These are phyloP conservation scores for Chloris gayana DNA, from an alignment of 176 grass and related monocot genomes.

Conservation along the genomic window DNA sequence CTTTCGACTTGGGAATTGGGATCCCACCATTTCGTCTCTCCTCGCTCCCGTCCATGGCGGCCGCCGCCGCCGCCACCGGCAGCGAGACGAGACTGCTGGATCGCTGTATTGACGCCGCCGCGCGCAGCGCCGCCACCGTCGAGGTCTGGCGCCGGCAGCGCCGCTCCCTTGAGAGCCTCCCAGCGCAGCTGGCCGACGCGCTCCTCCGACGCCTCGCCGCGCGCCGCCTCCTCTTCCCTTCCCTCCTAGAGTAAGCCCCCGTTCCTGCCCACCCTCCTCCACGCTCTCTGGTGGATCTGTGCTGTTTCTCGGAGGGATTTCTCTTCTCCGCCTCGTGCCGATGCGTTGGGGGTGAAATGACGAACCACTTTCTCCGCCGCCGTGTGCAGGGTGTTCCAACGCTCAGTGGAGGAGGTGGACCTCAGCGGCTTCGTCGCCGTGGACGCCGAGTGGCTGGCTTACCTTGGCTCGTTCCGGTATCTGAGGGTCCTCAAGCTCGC, in stretches of 20 bases:
- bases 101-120: slow-evolving; percentile 68
- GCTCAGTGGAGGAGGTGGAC: slow-evolving; percentile 65
- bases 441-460: slow-evolving; percentile 80
- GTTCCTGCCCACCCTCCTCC: background rate
- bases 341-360: background rate
- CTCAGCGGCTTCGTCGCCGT: slow-evolving; percentile 55
- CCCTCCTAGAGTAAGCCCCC: slow-evolving; percentile 73
- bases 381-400: slow-evolving; percentile 63
- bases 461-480: slow-evolving; percentile 71
- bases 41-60: slow-evolving; percentile 23
- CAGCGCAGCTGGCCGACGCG: slow-evolving; percentile 63
- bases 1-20: background rate
- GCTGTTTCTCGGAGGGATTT: background rate
- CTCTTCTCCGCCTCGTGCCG: background rate
- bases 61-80: background rate
- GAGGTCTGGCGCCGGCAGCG: slow-evolving; percentile 86
- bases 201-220: slow-evolving; percentile 68
- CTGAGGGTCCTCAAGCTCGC: slow-evolving; percentile 62
- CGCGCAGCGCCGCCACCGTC: slow-evolving; percentile 45
- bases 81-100: slow-evolving; percentile 41
- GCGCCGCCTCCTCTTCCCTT: slow-evolving; percentile 71
- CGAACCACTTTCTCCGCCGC: slow-evolving; percentile 2
- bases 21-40: background rate
- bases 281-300: background rate
- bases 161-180: slow-evolving; percentile 81